Percentiles rank a stretch among this genome's conserved stretches.
Evolutionary conservation across 2,329 filamentous ascomycete genomes (phyloP).

Genomic region (Sarocladiaceae sp.): DNA sequence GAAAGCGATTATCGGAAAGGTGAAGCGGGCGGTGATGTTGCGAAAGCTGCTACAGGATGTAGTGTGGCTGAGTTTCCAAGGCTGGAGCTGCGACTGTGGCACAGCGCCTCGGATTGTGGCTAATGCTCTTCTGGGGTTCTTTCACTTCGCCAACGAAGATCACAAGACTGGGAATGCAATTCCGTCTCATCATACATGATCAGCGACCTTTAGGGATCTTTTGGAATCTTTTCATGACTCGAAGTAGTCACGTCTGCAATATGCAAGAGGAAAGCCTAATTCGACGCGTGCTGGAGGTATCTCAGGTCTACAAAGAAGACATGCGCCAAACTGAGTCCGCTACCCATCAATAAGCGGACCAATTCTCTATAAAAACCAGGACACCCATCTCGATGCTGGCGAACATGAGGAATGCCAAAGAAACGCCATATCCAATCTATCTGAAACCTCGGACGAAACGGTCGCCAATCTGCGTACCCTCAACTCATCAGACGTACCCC

Average conservation of each 20-base stretch:
- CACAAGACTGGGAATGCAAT: too few relatives aligned
- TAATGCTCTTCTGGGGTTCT: too few relatives aligned
- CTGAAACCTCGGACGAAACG: neutral
- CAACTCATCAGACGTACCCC: constrained; percentile 1
- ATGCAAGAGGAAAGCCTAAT: too few relatives aligned
- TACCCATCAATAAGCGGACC: neutral
- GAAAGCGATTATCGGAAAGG: too few relatives aligned
- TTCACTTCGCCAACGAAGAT: too few relatives aligned
- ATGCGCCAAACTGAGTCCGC: constrained; percentile 1
- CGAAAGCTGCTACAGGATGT: too few relatives aligned
- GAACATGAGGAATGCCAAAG: neutral
- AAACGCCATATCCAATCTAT: constrained; percentile 5
- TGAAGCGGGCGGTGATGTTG: too few relatives aligned
- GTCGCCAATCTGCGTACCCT: neutral
- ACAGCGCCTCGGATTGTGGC: too few relatives aligned
- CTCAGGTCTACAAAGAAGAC: neutral
- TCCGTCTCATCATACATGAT: neutral
- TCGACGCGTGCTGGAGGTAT: neutral
- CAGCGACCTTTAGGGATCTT: neutral
- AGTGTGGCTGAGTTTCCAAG: too few relatives aligned
- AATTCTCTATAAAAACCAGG: neutral
- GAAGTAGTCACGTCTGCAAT: too few relatives aligned
- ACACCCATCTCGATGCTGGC: neutral
- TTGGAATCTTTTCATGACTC: too few relatives aligned
- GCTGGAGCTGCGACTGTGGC: too few relatives aligned